A percentile compares a stretch with the other conserved stretches of the same genome.
These are phyloP conservation scores for Bacidia gigantensis DNA, from an alignment of 495 filamentous ascomycete species.

Conservation along the genomic window DNA sequence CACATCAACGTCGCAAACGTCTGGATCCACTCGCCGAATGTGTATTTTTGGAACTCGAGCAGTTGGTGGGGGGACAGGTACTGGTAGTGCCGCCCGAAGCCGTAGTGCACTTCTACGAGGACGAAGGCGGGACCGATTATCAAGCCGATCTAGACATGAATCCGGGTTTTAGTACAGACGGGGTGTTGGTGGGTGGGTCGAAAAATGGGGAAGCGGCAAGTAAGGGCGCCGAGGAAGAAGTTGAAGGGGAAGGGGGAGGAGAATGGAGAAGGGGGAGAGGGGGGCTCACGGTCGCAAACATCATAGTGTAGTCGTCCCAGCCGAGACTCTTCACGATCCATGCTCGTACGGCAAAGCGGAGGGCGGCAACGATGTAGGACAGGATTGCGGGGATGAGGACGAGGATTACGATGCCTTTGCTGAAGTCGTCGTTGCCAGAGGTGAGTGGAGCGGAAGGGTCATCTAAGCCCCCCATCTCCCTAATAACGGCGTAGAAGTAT, in stretches of 20 bases:
- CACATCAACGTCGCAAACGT: conserved; percentile 16
- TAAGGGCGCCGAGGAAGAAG: too few relatives aligned
- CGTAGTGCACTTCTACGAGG: conserved; percentile 6
- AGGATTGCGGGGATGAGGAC: not conserved
- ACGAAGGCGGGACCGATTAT: conserved; percentile 5
- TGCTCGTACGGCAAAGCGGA: not conserved
- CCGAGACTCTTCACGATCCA: not conserved
- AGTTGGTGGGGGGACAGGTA: conserved; percentile 6
- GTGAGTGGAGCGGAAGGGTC: not conserved
- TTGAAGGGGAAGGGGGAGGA: too few relatives aligned
- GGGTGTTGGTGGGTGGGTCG: too few relatives aligned
- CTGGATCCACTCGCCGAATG: conserved; percentile 14
- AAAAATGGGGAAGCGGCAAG: too few relatives aligned
- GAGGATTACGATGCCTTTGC: not conserved
- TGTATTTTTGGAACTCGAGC: conserved; percentile 8
- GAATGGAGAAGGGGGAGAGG: too few relatives aligned
- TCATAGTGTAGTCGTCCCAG: conserved; percentile 10
- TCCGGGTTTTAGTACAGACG: too few relatives aligned
- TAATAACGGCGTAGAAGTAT: too few relatives aligned
- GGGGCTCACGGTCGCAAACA: not conserved
- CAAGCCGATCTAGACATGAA: too few relatives aligned
- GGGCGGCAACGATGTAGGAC: not conserved
- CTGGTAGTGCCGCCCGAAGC: conserved; percentile 7
- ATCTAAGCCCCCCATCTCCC: not conserved
- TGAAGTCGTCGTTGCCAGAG: conserved; percentile 1